Conservation (phyloP, 2,329 filamentous ascomycete genomes). For the Aspergillus sp. region DNA sequence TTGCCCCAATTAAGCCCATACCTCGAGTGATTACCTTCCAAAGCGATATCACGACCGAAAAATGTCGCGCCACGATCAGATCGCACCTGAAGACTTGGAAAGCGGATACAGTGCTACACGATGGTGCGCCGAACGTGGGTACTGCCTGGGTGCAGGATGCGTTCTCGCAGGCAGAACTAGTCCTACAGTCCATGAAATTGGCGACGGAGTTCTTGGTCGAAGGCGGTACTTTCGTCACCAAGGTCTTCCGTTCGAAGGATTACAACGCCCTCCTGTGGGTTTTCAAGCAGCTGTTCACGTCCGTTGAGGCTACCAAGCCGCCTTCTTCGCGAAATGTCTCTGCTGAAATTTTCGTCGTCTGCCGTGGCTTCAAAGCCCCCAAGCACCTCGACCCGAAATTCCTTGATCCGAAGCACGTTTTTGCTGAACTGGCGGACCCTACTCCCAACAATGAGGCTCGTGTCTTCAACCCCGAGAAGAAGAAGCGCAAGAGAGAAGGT, state of each 20-base stretch:
- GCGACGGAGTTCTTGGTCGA: slow-evolving; percentile 89
- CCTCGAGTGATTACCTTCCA: slow-evolving; percentile 93
- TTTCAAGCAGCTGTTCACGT: slow-evolving; percentile 91
- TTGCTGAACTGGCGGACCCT: slow-evolving; percentile 82
- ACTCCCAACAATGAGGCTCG: slow-evolving; percentile 95
- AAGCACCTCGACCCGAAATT: slow-evolving; percentile 92
- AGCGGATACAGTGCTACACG: slow-evolving; percentile 90
- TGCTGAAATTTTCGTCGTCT: slow-evolving; percentile 98
- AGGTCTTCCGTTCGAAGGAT: slow-evolving; percentile 95
- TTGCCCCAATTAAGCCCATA: slow-evolving; percentile 93
- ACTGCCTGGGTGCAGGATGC: slow-evolving; percentile 98
- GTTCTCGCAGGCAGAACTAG: slow-evolving; percentile 93
- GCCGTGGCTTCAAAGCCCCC: slow-evolving; percentile 89
- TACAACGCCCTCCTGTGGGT: slow-evolving; percentile 97
- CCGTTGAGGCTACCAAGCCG: slow-evolving; percentile 96
- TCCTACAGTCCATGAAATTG: slow-evolving; percentile 84
- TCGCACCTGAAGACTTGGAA: slow-evolving; percentile 94
- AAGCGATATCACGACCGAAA: slow-evolving; percentile 96
- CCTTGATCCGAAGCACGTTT: slow-evolving; percentile 83
- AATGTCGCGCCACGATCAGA: slow-evolving; percentile 85
- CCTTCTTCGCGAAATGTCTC: slow-evolving; percentile 94
- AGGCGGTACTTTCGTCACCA: slow-evolving; percentile 92
- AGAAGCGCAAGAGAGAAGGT: slow-evolving; percentile 96
- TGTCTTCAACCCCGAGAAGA: slow-evolving; percentile 94
- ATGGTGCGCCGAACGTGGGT: slow-evolving; percentile 96